These are phyloP conservation scores for Neonothopanus nambi DNA, from an alignment of 1,284 basidiomycete species.

Conservation along the genomic window DNA sequence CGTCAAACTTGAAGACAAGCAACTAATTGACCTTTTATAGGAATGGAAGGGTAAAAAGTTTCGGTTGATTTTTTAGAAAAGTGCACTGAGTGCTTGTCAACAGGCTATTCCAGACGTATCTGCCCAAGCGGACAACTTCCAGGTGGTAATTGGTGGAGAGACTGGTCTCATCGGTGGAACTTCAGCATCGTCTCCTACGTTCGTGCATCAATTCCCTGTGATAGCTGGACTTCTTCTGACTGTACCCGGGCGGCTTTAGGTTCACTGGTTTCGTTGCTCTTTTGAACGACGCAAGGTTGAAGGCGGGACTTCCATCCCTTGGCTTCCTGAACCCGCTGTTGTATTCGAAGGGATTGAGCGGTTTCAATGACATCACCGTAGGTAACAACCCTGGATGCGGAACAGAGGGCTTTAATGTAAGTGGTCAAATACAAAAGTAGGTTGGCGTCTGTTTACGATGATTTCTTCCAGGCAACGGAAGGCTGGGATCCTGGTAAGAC, in stretches of 20 bases:
- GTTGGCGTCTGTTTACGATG: neutral
- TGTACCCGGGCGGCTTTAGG: neutral
- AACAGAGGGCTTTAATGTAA: constrained; percentile 30
- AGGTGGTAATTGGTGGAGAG: constrained; percentile 39
- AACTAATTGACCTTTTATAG: constrained; percentile 12
- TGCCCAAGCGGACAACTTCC: constrained; percentile 52
- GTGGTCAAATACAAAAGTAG: neutral
- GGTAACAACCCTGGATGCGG: constrained; percentile 62
- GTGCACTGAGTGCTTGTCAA: neutral
- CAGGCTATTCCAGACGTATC: constrained; percentile 61
- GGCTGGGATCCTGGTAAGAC: constrained; percentile 16
- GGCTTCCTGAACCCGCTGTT: constrained; percentile 66
- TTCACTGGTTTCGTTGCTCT: constrained; percentile 55
- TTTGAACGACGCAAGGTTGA: constrained; percentile 61
- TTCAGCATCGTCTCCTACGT: constrained; percentile 57
- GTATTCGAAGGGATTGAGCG: constrained; percentile 42
- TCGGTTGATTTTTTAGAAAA: constrained; percentile 15
- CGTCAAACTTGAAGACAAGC: neutral
- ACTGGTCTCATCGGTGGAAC: constrained; percentile 45
- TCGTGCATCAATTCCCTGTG: neutral
- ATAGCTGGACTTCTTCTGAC: constrained; percentile 2
- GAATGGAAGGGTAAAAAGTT: constrained; percentile 2
- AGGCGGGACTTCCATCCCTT: constrained; percentile 44
- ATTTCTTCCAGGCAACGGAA: constrained; percentile 6
- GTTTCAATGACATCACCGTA: constrained; percentile 54